These are phyloP conservation scores for Pachysandra terminalis DNA, from an alignment of 164 flowering plant genomes.

Conservation along the genomic window DNA sequence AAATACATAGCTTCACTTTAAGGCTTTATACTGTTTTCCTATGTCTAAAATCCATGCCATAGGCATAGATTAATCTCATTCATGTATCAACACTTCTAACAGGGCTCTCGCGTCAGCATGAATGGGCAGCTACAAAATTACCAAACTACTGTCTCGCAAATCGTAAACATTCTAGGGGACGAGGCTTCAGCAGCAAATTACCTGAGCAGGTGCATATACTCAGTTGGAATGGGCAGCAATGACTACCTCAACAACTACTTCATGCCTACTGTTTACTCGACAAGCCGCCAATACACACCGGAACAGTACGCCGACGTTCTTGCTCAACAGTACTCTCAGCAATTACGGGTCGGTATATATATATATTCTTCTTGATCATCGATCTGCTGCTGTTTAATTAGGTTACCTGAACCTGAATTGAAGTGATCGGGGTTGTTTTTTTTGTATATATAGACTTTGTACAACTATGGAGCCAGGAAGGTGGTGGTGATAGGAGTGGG, in stretches of 20 bases:
- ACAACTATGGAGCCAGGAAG: conserved; percentile 59
- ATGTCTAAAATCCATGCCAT: too few relatives aligned
- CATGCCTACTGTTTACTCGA: conserved; percentile 35
- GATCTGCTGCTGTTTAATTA: too few relatives aligned
- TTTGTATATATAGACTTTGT: conserved; percentile 28
- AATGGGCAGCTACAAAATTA: conserved; percentile 59
- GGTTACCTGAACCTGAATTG: too few relatives aligned
- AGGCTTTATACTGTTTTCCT: too few relatives aligned
- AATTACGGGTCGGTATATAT: conserved; percentile 17
- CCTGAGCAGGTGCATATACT: conserved; percentile 31
- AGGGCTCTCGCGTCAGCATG: conserved; percentile 62
- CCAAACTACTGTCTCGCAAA: conserved; percentile 34
- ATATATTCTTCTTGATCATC: too few relatives aligned
- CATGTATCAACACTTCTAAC: neutral
- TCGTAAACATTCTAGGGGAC: conserved; percentile 50
- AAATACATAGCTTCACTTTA: too few relatives aligned
- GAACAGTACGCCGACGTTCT: conserved; percentile 20
- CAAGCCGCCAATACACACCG: conserved; percentile 8
- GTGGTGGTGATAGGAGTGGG: conserved; percentile 53
- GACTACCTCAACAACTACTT: conserved; percentile 63
- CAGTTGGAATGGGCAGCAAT: conserved; percentile 47
- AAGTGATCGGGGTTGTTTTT: too few relatives aligned
- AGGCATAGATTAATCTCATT: neutral
- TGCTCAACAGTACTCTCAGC: conserved; percentile 11
- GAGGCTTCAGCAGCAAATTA: conserved; percentile 28